Base-by-base conservation (phyloP, 805 yeast genomes). In the Kodamaea nitidulidarum region DNA sequence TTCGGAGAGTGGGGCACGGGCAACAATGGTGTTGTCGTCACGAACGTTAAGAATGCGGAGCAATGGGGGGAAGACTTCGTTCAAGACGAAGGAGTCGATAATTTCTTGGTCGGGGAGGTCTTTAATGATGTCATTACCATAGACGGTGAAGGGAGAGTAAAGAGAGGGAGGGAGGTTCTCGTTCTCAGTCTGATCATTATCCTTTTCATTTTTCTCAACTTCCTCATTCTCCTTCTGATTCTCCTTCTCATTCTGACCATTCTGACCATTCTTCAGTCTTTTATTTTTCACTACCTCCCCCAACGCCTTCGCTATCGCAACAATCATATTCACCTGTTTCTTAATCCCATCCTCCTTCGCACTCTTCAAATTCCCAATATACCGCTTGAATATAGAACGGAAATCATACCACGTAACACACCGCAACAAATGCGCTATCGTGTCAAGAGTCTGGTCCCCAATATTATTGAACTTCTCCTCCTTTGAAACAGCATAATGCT, bases 1-100 rank as follows among this genome's bases (percentile, higher is more conserved):
- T 52, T 88, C 90, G 2, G 95, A 80, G 36, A 93, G 56, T 2
- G 95, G 88, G 7, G 87, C 78, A 54, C 97, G 76, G 12, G 73
- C 71, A 17, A 80, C 75, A 35, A 85, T 73, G 2, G 90, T 85
- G n/a, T 80, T 88, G 47, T 86, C 95, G 52, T 88, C 80, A 54
- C 91, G 75, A 14, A 71, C 69, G 22, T 67, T 68, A 51, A 91
- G 65, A 21, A 80, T 58, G 44, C 75, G 78, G 33, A 77, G 72
- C 32, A 91, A 54, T 3, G 79, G 75, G 2, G 87, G 83, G 34
- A 80, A 70, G 16, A 85, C 49, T 18, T 80, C 88, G 2, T 66
- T 62, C 22, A 73, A 62, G 25, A 90, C 65, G 47, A 76, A 59
- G 7, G 38, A 35, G 38, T 66, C 69, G 17, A 65, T 42, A 15